Evolutionary conservation across 2,329 filamentous ascomycete species (phyloP), one percentile per base, ranked within the genome.

Genomic region (Aspergillus aculeatus): DNA sequence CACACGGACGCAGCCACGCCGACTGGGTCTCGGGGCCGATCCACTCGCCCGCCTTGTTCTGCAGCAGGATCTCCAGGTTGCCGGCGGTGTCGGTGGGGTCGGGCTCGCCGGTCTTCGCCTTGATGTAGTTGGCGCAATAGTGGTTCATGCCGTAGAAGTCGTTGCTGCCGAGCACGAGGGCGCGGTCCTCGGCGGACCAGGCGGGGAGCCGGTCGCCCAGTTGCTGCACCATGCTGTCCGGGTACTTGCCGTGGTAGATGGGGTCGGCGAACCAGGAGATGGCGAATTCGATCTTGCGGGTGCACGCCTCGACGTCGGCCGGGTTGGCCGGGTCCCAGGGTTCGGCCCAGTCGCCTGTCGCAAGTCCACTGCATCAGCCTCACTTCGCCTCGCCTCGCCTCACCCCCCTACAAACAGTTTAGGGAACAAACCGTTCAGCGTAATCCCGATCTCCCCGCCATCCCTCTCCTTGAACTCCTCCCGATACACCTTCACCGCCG

Each of bases 71-170:
- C 68, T 95, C 89, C 38, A 96, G 78, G 75, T 96, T 89, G 56
- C 92, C 92, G 12, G 86, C 79, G 75, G 86, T 86, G 78, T 96
- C 91, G 54, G 89, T 82, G 4, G 80, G 79, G 1, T 84, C 81
- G 0, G 90, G 78, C 51, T 82, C 78, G 6, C 82, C 83, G 7
- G 84, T 82, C 70, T 86, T 85, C 78, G 93, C 88, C 74, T 87
- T 88, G 78, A 96, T 87, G 78, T 90, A 96, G 82, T 95, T 91
- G 71, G 91, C 89, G 54, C 90, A 93, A 81, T 96, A 96, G 82
- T 92, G 89, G 81, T 96, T 96, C 90, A 94, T 94, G 75, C 91
- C 92, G 76, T 96, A 96, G 78, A 96, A 96, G 80, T 96, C 92
- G 75, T 95, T 95, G 72, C 88, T 91, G n/a, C 90, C 91, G 70